Evolutionary conservation across 2,329 filamentous ascomycete species (phyloP).

Genomic region (Pyrenochaeta sp.): DNA sequence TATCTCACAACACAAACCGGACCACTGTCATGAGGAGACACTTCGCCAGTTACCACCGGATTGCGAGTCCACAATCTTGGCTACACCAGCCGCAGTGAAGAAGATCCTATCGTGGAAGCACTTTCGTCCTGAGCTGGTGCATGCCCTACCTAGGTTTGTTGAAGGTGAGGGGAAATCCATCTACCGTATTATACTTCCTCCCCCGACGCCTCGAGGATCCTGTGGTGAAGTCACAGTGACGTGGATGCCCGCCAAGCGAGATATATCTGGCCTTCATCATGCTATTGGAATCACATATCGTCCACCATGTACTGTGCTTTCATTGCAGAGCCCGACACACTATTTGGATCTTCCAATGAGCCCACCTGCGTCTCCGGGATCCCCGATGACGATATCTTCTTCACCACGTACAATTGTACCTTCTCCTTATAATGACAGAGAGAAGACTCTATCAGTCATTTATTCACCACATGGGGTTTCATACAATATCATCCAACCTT

Average conservation of each 20-base stretch:
- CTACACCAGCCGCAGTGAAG: constrained; percentile 69
- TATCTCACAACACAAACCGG: constrained; percentile 68
- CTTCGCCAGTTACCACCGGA: constrained; percentile 67
- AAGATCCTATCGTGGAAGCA: constrained; percentile 73
- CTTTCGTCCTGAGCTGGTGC: constrained; percentile 62
- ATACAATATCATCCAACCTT: constrained; percentile 62
- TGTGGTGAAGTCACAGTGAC: constrained; percentile 75
- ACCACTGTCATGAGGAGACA: constrained; percentile 75
- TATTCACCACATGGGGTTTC: constrained; percentile 71
- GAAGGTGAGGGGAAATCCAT: constrained; percentile 50
- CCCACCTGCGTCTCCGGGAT: constrained; percentile 43
- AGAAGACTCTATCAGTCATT: constrained; percentile 64
- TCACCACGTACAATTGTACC: constrained; percentile 43
- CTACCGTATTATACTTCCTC: constrained; percentile 61
- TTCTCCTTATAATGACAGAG: constrained; percentile 42
- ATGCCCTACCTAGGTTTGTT: constrained; percentile 54
- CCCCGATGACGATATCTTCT: constrained; percentile 41
- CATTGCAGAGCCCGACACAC: constrained; percentile 35
- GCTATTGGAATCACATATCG: constrained; percentile 77
- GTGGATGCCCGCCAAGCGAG: constrained; percentile 67
- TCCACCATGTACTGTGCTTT: constrained; percentile 58
- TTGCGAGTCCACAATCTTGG: constrained; percentile 68
- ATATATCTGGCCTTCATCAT: constrained; percentile 68
- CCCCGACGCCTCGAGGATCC: constrained; percentile 59
- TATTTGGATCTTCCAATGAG: constrained; percentile 49